Evolutionary conservation across 2,329 filamentous ascomycete species (phyloP), one percentile per base, ranked within the genome.

Genomic region (Ceratocystis papillata): DNA sequence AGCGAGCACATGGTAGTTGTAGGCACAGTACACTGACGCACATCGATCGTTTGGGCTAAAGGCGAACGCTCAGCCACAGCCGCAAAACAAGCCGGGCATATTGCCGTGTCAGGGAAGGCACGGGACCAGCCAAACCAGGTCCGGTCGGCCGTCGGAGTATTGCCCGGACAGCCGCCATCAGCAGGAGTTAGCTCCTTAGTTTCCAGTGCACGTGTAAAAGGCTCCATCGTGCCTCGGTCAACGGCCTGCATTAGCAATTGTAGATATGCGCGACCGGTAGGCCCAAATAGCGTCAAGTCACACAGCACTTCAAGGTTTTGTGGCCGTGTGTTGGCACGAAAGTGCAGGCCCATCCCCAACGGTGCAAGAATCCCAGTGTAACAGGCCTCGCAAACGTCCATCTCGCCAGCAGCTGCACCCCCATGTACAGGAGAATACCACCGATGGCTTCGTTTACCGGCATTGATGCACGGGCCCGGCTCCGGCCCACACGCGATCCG

Each of bases 61-160:
- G 69, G 22, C 1, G 74, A 74, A 12, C 72, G 70, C 4, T 61
- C 61, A 2, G 75, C 70, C 30, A 76, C 73, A 15, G 66, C 69
- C 17, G 73, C 37, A 55, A 74, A 75, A 67, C 76, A 77, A 59
- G 74, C 71, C 3, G 74, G 67, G 20, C 76, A 77, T 5, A 74
- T 72, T 5, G 67, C 60, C 3, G 64, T 60, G 48, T 65, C 45
- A 17, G 63, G 63, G 44, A 75, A 67, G 1, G 71, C 72, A 5
- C 74, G 72, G 1, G 65, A 67, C 66, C 75, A 75, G 28, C 75
- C 76, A 70, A 73, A 76, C 75, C 75, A 77, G 12, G 22, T 70
- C 1, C 69, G 68, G 28, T 72, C 71, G 3, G 69, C 70, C 20
- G 48, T 50, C 8, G 8, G 8, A 22, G 17, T 2, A 20, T 20